A percentile compares a stretch with the other conserved stretches of the same genome.
phyloP scores from a whole-genome alignment of 768 basidiomycete genomes.

The Gloeopeniophorella convolvens region DNA sequence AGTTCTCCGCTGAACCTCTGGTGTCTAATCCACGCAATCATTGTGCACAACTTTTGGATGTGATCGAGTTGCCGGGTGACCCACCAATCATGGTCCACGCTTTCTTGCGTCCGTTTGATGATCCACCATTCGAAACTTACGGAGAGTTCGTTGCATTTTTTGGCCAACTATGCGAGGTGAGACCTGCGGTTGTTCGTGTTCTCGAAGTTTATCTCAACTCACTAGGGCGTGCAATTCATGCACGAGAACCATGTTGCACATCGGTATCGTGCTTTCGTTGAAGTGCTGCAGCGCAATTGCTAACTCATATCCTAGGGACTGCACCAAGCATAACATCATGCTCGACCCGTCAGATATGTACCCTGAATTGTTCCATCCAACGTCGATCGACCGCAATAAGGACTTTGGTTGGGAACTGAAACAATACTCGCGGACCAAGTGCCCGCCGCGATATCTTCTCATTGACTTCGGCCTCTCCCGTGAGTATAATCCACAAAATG shows the following conservation, averaged over 20 bases:
- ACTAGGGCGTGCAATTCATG: conserved; percentile 12
- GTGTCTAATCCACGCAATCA: conserved; percentile 8
- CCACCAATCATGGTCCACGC: conserved; percentile 24
- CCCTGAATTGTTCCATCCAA: conserved; percentile 9
- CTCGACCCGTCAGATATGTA: conserved; percentile 14
- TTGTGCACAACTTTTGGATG: neutral
- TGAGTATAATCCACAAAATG: conserved; percentile 1
- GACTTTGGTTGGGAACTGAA: conserved; percentile 7
- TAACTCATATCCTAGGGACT: neutral
- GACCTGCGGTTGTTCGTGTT: neutral
- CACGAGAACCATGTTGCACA: conserved; percentile 15
- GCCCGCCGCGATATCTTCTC: neutral
- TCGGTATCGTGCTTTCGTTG: conserved; percentile 1
- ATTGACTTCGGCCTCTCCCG: conserved; percentile 15
- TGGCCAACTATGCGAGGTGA: conserved; percentile 22
- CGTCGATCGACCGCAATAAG: neutral
- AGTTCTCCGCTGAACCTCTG: conserved; percentile 2
- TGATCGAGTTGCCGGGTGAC: conserved; percentile 3
- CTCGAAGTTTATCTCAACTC: neutral
- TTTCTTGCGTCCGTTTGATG: conserved; percentile 24
- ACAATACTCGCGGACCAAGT: neutral
- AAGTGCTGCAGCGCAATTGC: too few relatives aligned
- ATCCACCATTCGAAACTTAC: conserved; percentile 22
- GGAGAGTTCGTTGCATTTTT: conserved; percentile 25
- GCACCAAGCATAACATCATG: conserved; percentile 10